Percentiles rank a stretch among this genome's conserved stretches.
phyloP scores from a whole-genome alignment of 306 rosid genomes.

The Quercus gilva region DNA sequence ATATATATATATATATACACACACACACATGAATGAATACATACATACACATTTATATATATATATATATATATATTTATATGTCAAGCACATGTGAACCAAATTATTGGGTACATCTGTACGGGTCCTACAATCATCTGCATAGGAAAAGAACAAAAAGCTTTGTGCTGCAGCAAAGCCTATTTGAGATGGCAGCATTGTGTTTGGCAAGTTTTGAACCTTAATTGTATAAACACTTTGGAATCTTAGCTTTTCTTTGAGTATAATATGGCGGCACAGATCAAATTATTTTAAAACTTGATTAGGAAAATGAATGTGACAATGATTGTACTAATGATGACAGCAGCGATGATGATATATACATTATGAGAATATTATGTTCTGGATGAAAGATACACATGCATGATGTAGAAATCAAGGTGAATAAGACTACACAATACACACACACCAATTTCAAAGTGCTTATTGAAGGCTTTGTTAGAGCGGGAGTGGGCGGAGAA shows the following conservation, averaged over 20 bases:
- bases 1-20: too few relatives aligned
- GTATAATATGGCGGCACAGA: slow-evolving; percentile 19
- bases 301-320: slow-evolving; percentile 30
- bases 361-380: slow-evolving; percentile 41
- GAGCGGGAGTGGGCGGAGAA: too few relatives aligned
- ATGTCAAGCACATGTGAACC: slow-evolving; percentile 55
- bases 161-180: slow-evolving; percentile 18
- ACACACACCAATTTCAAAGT: neutral
- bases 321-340: slow-evolving; percentile 48
- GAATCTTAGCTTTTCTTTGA: slow-evolving; percentile 32
- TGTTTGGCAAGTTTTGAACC: slow-evolving; percentile 35
- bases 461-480: too few relatives aligned
- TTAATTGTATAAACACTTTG: slow-evolving; percentile 28
- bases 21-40: too few relatives aligned
- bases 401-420: slow-evolving; percentile 27
- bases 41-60: neutral
- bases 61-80: neutral
- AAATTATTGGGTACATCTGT: slow-evolving; percentile 53
- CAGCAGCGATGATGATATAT: slow-evolving; percentile 25
- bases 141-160: slow-evolving; percentile 55
- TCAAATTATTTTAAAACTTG: slow-evolving; percentile 3
- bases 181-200: slow-evolving; percentile 25
- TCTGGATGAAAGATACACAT: slow-evolving; percentile 38
- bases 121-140: slow-evolving; percentile 47
- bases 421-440: slow-evolving; percentile 3